These are phyloP conservation scores for Linum trigynum DNA, from an alignment of 345 rosid species.

Conservation along the genomic window DNA sequence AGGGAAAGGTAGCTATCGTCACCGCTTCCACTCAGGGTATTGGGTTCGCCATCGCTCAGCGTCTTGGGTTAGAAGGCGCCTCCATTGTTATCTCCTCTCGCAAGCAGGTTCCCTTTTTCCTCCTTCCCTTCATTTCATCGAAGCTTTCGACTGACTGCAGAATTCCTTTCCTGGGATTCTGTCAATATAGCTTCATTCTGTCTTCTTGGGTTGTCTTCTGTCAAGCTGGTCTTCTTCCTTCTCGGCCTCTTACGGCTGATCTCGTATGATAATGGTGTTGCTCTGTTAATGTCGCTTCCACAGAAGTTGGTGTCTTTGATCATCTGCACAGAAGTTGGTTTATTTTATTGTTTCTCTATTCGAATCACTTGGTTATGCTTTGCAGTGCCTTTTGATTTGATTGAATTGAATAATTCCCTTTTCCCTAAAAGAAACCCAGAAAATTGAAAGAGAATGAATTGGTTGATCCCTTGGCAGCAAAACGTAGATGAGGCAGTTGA, in stretches of 20 bases:
- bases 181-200: too few relatives aligned
- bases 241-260: too few relatives aligned
- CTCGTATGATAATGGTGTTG: not conserved
- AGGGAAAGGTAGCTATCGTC: conserved; percentile 78
- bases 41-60: conserved; percentile 66
- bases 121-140: not conserved
- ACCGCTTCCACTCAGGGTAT: conserved; percentile 96
- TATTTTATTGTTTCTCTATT: not conserved
- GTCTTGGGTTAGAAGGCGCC: conserved; percentile 77
- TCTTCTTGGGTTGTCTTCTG: too few relatives aligned
- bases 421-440: not conserved
- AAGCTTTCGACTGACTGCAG: not conserved
- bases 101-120: conserved; percentile 36
- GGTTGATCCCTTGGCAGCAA: conserved; percentile 25
- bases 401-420: not conserved
- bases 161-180: not conserved
- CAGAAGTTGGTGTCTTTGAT: not conserved
- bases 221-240: too few relatives aligned
- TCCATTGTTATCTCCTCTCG: conserved; percentile 65
- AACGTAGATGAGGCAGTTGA: conserved; percentile 78
- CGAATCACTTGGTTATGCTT: not conserved
- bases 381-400: not conserved
- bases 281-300: not conserved
- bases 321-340: not conserved
- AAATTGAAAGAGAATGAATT: too few relatives aligned